Evolutionary conservation across 2,329 filamentous ascomycete genomes (phyloP), one percentile per base, ranked within the genome.

Genomic region (Fusarium bulbicola): DNA sequence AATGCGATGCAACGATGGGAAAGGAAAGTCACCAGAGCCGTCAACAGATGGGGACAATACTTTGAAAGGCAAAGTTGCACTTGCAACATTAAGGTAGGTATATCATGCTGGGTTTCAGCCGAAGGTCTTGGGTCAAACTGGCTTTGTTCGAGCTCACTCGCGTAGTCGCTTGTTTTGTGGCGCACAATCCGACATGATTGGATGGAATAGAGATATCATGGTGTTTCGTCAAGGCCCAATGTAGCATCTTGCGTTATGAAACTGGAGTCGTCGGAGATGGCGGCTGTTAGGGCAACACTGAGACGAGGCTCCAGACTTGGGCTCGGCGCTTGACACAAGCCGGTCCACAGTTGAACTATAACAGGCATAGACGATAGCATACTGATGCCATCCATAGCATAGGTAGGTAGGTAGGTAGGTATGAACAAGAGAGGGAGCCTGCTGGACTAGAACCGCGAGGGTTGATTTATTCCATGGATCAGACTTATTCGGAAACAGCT

Each of bases 191-290:
- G 32, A 58, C 63, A 37, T 76, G 75, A 78, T 77, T 78, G 76
- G 76, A 42, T 50, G n/a, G 7, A 54, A 40, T 47, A 30, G 34
- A 58, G 59, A 62, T 57, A 62, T 66, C 66, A 66, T 63, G 63
- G 63, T 66, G 70, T 65, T 66, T 65, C 65, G 73, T 63, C 61
- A 56, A 67, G 63, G 45, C 45, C 73, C 56, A 66, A 59, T 63
- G 74, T 77, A 65, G 67, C 68, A 72, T 71, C 65, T 86, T 84
- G 85, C 82, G 82, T 77, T 70, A 72, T 84, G 85, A 86, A 86
- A 86, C 84, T 76, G 75, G 78, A 81, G 76, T 78, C 77, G 85
- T 87, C 81, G 81, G 83, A 85, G 75, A 66, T 56, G 47, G 59
- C 68, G 74, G 65, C 65, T 76, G 72, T 71, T 64, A 77, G 66